Conservation (phyloP, 2,329 filamentous ascomycete genomes). For the Fusarium praegraminearum region DNA sequence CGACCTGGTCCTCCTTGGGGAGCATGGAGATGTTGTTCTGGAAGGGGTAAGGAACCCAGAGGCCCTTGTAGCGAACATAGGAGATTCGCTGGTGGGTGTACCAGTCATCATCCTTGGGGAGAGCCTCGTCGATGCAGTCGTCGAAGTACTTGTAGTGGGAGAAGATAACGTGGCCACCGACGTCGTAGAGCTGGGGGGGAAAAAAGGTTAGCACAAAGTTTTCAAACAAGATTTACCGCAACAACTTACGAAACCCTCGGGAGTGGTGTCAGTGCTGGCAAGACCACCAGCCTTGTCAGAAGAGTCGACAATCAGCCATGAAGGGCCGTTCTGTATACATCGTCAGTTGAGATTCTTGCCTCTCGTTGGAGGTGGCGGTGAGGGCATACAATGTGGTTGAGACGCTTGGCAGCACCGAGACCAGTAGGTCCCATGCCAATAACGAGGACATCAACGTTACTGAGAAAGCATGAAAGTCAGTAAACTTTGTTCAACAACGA, state of each 20-base stretch:
- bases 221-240: slow-evolving; percentile 14
- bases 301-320: slow-evolving; percentile 95
- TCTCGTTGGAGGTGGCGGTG: slow-evolving; percentile 50
- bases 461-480: slow-evolving; percentile 54
- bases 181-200: slow-evolving; percentile 96
- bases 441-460: slow-evolving; percentile 95
- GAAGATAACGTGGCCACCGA: slow-evolving; percentile 98
- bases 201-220: slow-evolving; percentile 31
- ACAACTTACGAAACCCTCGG: slow-evolving; percentile 92
- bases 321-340: slow-evolving; percentile 78
- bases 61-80: slow-evolving; percentile 95
- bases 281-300: slow-evolving; percentile 94
- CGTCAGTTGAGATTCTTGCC: slow-evolving; percentile 44
- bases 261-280: slow-evolving; percentile 93
- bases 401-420: slow-evolving; percentile 96
- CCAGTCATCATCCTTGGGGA: slow-evolving; percentile 95
- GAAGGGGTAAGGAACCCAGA: slow-evolving; percentile 99
- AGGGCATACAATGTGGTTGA: slow-evolving; percentile 88
- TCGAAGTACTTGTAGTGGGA: slow-evolving; percentile 99
- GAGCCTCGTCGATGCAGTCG: slow-evolving; percentile 96
- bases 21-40: slow-evolving; percentile 99
- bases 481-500: not conserved
- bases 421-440: slow-evolving; percentile 98
- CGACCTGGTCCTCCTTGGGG: slow-evolving; percentile 96
- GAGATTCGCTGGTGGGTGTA: slow-evolving; percentile 98